These are phyloP conservation scores for Coffea humblotiana DNA, from an alignment of 305 asterid genomes.

Conservation along the genomic window DNA sequence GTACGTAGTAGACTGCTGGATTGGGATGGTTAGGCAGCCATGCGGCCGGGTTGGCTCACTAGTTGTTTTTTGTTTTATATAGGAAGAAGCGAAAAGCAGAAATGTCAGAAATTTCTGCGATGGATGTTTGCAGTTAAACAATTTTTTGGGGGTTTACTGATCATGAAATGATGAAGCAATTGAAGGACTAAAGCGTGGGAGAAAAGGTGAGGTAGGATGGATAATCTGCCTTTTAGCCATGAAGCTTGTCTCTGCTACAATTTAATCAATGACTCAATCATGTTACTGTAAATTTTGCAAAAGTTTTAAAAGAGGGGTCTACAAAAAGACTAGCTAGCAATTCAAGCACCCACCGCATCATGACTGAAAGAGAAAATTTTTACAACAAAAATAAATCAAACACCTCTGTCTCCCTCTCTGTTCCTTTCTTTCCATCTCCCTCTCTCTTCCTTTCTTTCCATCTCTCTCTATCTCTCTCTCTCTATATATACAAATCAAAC, in stretches of 20 bases:
- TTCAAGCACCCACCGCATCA: not conserved
- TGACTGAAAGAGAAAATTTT: not conserved
- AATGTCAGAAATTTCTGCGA: slow-evolving; percentile 26
- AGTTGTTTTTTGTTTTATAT: not conserved
- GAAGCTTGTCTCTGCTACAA: slow-evolving; percentile 11
- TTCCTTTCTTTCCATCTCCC: not conserved
- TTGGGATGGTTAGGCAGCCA: slow-evolving; percentile 7
- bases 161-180: slow-evolving; percentile 21
- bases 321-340: slow-evolving; percentile 11
- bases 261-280: slow-evolving; percentile 85
- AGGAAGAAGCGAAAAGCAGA: slow-evolving; percentile 4
- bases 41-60: not conserved
- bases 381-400: not conserved
- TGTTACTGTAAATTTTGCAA: slow-evolving; percentile 40
- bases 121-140: slow-evolving; percentile 8
- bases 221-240: slow-evolving; percentile 10
- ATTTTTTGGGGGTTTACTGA: slow-evolving; percentile 13
- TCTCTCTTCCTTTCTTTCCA: not conserved
- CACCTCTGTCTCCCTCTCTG: slow-evolving; percentile 13
- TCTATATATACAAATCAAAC: slow-evolving; percentile 39
- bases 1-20: too few relatives aligned
- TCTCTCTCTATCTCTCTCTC: too few relatives aligned
- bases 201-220: not conserved
- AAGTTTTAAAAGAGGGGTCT: slow-evolving; percentile 37
- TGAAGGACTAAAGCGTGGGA: not conserved